These are phyloP conservation scores for Ramaria sp. DNA, from an alignment of 768 basidiomycete genomes.

Conservation along the genomic window DNA sequence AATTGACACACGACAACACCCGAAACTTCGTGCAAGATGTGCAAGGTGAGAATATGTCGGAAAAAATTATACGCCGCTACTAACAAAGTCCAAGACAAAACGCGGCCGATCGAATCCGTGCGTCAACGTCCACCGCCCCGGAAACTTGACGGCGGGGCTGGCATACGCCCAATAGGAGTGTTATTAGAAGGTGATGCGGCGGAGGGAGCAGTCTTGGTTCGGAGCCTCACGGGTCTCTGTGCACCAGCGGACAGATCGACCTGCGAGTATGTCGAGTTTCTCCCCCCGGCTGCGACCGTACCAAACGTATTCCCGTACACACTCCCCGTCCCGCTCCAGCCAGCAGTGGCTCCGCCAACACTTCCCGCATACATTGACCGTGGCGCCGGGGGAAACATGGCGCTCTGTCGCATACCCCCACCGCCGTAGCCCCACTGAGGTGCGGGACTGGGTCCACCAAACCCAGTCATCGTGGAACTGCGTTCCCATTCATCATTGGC, in stretches of 20 bases:
- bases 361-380: conserved; percentile 48
- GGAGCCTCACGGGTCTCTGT: conserved; percentile 17
- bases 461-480: conserved; percentile 30
- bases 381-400: conserved; percentile 39
- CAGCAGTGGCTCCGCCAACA: conserved; percentile 12
- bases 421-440: conserved; percentile 17
- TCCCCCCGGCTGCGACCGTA: conserved; percentile 18
- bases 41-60: neutral
- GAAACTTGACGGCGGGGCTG: conserved; percentile 8
- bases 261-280: neutral
- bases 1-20: too few species aligned
- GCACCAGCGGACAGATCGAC: neutral
- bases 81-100: neutral
- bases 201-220: conserved; percentile 25
- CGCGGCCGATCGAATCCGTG: neutral
- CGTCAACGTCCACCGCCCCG: neutral
- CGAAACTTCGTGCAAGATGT: too few species aligned
- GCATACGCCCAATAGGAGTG: conserved; percentile 4
- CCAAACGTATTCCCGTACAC: conserved; percentile 63
- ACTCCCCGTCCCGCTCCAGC: conserved; percentile 45
- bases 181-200: conserved; percentile 11
- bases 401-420: conserved; percentile 34
- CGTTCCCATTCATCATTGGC: conserved; percentile 93
- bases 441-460: conserved; percentile 3
- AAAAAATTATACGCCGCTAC: neutral